Base-by-base conservation (phyloP, 2,329 filamentous ascomycete genomes). In the Dactylellina parvicollis region DNA sequence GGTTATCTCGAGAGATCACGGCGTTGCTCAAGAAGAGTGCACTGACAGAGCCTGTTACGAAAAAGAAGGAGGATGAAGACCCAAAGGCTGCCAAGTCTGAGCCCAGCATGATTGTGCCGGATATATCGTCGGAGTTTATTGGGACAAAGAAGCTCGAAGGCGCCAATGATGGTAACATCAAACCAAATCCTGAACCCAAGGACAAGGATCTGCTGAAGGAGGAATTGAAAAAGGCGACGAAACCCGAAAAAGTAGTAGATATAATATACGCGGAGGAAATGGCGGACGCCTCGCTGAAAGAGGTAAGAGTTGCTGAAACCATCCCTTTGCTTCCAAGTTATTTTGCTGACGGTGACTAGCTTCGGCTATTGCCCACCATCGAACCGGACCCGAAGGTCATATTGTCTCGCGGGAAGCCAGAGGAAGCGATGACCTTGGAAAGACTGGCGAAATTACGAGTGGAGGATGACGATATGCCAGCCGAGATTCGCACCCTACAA, bases 1-100 rank as follows among this genome's bases (percentile, higher is more conserved):
- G 56, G 65, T 9, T 70, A 3, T 10, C 12, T 14, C 10, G 30
- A 2, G 65, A 70, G 32, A 55, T 70, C 4, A 54, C 55, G 16
- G 28, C 24, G 28, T 24, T 67, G 16, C 22, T 26, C 14, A 14
- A 24, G 46, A 22, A 10, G 28, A 4, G 18, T 38, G 10, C 24
- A 46, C 26, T n/a, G 8, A 20, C 30, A 7, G 32, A 36, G 10
- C 4, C 12, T 14, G 30, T 5, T 32, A 12, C 22, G 32, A 26
- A 30, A n/a, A 12, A 42, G 16, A 42, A 32, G 10, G 14, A 46
- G 12, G 16, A 34, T 32, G 26, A 44, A 22, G 32, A 34, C 10
- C 4, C 22, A 20, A 24, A 36, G 2, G 14, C 30, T 38, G 8
- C 26, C 8, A 32, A 32, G n/a, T n/a, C 47, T 14, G 34, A 38